phyloP scores from a whole-genome alignment of 1,284 basidiomycete species.

The Pholiota adiposa region DNA sequence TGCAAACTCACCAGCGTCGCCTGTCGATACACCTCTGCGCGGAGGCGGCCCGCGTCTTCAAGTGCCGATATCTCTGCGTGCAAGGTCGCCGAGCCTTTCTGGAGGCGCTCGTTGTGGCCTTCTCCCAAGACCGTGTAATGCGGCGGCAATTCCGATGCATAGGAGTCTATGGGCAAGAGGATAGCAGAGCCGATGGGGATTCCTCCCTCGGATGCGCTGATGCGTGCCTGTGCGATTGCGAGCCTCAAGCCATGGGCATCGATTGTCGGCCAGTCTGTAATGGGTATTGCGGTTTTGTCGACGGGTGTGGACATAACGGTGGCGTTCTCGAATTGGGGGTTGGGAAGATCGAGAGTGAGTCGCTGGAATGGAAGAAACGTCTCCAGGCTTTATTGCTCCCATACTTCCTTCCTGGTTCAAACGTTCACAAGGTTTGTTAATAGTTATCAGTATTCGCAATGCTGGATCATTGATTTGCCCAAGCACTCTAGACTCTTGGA shows the following conservation, averaged over 20 bases:
- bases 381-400: no score
- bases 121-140: conserved; percentile 40
- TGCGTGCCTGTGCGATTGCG: conserved; percentile 48
- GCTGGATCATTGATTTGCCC: no score
- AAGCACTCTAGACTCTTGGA: no score
- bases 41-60: conserved; percentile 52
- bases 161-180: conserved; percentile 21
- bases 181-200: conserved; percentile 60
- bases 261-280: conserved; percentile 14
- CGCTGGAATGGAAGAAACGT: no score
- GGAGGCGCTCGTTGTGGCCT: conserved; percentile 58
- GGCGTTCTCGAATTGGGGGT: no score
- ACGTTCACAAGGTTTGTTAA: no score
- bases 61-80: conserved; percentile 61
- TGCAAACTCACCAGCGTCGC: conserved; percentile 48
- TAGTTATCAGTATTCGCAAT: no score
- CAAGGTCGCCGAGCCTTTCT: conserved; percentile 54
- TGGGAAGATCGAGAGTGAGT: no score
- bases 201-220: conserved; percentile 52
- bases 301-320: not conserved
- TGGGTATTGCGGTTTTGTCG: not conserved
- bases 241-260: conserved; percentile 23
- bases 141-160: not conserved
- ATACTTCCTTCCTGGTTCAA: no score
- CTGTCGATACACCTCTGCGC: conserved; percentile 45